Base-by-base conservation (phyloP, 2,329 filamentous ascomycete species). In the Fusarium liriodendri region DNA sequence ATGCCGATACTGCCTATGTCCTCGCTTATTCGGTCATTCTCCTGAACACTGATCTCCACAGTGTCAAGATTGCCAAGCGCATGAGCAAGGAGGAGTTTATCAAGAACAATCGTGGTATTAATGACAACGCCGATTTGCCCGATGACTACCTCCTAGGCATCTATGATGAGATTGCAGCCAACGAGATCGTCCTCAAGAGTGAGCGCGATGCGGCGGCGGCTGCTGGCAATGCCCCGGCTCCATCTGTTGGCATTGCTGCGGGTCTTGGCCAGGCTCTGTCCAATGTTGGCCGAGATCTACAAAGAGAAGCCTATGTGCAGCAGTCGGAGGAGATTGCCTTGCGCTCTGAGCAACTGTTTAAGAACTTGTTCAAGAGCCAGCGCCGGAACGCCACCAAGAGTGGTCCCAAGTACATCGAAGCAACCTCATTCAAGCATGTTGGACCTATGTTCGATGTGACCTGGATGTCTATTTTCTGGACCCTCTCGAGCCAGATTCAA, bases 21-120 rank as follows among this genome's bases (percentile, higher is more conserved):
- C 87, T 99, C 40, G 93, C 95, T 0, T 99, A 99, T 83, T 98
- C 96, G 0, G 97, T 98, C 64, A 98, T 99, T 77, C 87, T 99
- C 89, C 86, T 99, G 61, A 99, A 99, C 82, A 98, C 95, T 1
- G 97, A 99, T 85, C 90, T 96, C 76, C 97, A 99, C 84, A 98
- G 96, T 82, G 88, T 86, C 74, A 98, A 98, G 81, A 89, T 99
- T 77, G 88, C 87, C 2, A 91, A 90, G 76, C 92, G 95, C 62
- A 99, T 99, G 97, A 97, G 93, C 29, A 95, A 95, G 74, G 94
- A 98, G 72, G 97, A 99, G 76, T 99, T 99, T 80, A 98, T 99
- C 86, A 98, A 97, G 86, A 99, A 99, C 84, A 99, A 99, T 82
- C 89, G 97, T 32, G 97, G 97, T 67, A 99, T 99, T 86, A 98